Evolutionary conservation across 768 basidiomycete species (phyloP), one percentile per base, ranked within the genome.

Genomic region (Botryobasidium botryosum): DNA sequence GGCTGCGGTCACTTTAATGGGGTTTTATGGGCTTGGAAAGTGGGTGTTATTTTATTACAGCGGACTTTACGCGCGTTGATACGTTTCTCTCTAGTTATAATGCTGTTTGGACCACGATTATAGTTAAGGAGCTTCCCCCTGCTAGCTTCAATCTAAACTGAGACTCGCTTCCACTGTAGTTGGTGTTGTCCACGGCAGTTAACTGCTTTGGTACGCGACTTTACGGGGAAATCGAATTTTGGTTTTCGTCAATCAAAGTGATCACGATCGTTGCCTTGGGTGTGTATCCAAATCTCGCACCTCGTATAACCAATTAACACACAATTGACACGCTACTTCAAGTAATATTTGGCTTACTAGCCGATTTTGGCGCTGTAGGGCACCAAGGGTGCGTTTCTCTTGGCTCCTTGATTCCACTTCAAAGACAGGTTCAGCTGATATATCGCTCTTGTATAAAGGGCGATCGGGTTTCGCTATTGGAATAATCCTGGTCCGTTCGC

Each of bases 161-260:
- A n/a, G n/a, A n/a, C n/a, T n/a, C n/a, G n/a, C n/a, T n/a, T n/a
- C n/a, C n/a, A n/a, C n/a, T n/a, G n/a, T n/a, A n/a, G n/a, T n/a
- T n/a, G n/a, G n/a, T n/a, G n/a, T n/a, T n/a, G n/a, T n/a, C n/a
- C n/a, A n/a, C n/a, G n/a, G n/a, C n/a, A n/a, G n/a, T 48, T 25
- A 51, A 46, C 36, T 3, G 8, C 8, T 28, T 42, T 21, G 40
- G 40, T 27, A 25, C 40, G 10, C 37, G 37, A 1, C 15, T 48
- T 12, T 46, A 51, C 33, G 53, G 52, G 27, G 49, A 53, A 32
- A 39, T 43, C 6, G 53, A 55, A 43, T 55, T 55, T 46, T 53
- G 57, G 51, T 55, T 59, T 42, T 50, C 55, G 20, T 49, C 48
- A 28, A 55, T 55, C 50, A 57, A 59, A 50, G 56, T 57, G 13